Evolutionary conservation across 2,329 filamentous ascomycete genomes (phyloP), one percentile per base, ranked within the genome.

Genomic region (Lizonia empirigonia): DNA sequence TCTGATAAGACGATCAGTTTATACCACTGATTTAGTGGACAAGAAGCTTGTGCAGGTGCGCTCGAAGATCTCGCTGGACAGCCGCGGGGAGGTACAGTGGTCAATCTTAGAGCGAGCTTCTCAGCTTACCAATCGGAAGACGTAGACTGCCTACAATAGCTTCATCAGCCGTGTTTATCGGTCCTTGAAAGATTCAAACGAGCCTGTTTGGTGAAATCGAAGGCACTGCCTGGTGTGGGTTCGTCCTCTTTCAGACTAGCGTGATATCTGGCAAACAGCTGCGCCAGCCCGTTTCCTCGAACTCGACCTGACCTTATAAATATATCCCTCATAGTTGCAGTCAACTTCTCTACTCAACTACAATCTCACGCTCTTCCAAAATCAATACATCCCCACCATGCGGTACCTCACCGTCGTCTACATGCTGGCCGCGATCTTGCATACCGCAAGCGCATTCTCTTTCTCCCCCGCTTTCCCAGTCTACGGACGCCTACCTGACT

Each of bases 401-500:
- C 16, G 12, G 15, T 16, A 24, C 8, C 8, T 44, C 4, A 19
- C 16, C 15, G 1, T 42, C n/a, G 7, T 30, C 22, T 8, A n/a
- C 15, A 1, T 27, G 5, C 7, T 45, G 1, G 23, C 20, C 8
- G n/a, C 35, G 7, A 35, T 44, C 29, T 7, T 51, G 18, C 22
- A 34, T 13, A 32, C 23, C 18, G 18, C 36, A n/a, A 44, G 29
- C 36, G 27, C 48, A 13, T 7, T 27, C n/a, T 10, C 20, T 10
- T 7, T 24, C 22, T 5, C 9, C 10, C 16, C 22, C n/a, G 8
- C 22, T 10, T 36, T 55, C 39, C 26, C 50, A 24, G 40, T 51
- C 8, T 45, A 29, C 20, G 3, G 3, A 15, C 2, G 29, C 5
- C 29, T 59, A 9, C 40, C 56, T 7, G 18, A 32, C 4, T 59